Percentiles rank a stretch among this genome's conserved stretches.
Evolutionary conservation across 495 filamentous ascomycete genomes (phyloP).

Genomic region (Podospora bellae-mahoneyi): DNA sequence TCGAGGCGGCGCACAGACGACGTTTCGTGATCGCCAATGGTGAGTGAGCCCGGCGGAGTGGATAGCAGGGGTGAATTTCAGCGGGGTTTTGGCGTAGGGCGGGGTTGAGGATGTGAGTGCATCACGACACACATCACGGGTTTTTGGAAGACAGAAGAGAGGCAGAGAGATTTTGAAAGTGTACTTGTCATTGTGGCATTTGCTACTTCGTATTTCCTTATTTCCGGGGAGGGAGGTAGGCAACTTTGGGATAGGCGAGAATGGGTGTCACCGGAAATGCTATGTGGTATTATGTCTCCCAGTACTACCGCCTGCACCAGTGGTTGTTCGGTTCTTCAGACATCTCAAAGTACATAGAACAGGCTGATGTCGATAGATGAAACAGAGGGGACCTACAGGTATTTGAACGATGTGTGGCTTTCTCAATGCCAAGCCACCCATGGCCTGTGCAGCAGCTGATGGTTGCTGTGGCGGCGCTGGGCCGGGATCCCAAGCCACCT

Average conservation of each 20-base stretch:
- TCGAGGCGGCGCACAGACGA: neutral
- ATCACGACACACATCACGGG: neutral
- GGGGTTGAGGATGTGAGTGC: neutral
- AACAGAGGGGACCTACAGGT: neutral
- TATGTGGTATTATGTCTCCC: neutral
- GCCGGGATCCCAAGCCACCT: neutral
- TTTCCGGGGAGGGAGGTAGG: too few relatives aligned
- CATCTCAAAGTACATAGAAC: neutral
- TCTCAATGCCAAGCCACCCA: neutral
- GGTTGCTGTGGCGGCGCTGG: neutral
- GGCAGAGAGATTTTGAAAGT: neutral
- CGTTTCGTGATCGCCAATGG: neutral
- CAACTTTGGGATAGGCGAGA: neutral
- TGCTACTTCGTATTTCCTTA: neutral
- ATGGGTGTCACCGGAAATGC: neutral
- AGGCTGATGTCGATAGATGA: neutral
- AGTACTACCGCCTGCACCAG: neutral
- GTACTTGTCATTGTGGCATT: neutral
- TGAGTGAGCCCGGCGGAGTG: neutral
- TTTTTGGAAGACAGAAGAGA: neutral
- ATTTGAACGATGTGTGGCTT: neutral
- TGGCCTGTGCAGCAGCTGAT: neutral
- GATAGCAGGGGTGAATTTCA: conserved; percentile 5
- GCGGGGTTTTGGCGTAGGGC: neutral
- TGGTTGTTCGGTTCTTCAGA: neutral